These are phyloP conservation scores for Cucurbita ficifolia DNA, from an alignment of 306 rosid species.

Conservation along the genomic window DNA sequence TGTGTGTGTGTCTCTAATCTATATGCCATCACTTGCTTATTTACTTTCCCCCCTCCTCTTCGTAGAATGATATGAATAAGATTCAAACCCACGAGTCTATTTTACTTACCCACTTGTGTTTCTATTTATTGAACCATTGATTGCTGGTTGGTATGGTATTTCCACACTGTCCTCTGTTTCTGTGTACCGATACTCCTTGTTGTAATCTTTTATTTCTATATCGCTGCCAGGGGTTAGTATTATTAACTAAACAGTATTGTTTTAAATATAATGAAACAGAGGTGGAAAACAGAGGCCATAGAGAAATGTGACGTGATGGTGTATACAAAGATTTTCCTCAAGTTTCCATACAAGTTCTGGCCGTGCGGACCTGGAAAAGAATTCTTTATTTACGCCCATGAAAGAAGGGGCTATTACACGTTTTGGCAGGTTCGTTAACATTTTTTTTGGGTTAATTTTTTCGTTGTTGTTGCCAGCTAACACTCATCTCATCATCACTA, in stretches of 20 bases:
- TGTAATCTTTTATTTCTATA: neutral
- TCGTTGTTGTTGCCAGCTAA: conserved; percentile 3
- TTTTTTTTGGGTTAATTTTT: neutral
- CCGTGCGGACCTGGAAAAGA: conserved; percentile 85
- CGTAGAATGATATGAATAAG: neutral
- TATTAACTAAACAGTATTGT: neutral
- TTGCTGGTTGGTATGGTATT: neutral
- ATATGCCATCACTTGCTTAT: neutral
- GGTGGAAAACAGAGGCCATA: conserved; percentile 85
- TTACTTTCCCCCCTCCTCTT: neutral
- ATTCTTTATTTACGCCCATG: conserved; percentile 96
- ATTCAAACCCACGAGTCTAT: neutral
- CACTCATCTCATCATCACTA: neutral
- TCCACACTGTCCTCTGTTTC: neutral
- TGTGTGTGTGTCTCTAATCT: neutral
- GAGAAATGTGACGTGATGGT: conserved; percentile 77
- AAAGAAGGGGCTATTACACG: conserved; percentile 87
- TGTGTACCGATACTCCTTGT: neutral
- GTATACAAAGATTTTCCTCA: conserved; percentile 89
- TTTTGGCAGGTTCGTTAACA: conserved; percentile 84
- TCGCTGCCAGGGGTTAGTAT: neutral
- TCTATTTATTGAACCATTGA: neutral
- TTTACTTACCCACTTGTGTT: neutral
- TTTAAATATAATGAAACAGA: conserved; percentile 29
- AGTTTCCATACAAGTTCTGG: conserved; percentile 85